These are phyloP conservation scores for Colletotrichum sansevieriae DNA, from an alignment of 2,329 filamentous ascomycete genomes.

Conservation along the genomic window DNA sequence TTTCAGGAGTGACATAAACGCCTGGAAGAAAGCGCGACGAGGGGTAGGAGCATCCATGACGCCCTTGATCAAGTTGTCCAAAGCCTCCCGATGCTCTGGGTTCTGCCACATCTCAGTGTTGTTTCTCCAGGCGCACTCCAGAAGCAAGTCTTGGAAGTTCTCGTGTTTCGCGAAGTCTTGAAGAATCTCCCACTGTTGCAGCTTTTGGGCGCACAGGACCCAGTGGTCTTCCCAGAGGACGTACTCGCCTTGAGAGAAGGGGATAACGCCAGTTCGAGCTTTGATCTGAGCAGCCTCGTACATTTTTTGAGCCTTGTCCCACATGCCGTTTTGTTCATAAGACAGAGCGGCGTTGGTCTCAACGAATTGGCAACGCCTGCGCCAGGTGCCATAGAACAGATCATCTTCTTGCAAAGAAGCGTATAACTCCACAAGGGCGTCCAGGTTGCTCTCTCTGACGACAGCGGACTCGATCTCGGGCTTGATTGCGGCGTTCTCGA, in stretches of 20 bases:
- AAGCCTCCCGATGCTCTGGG: conserved; percentile 85
- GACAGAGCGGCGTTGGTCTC: conserved; percentile 98
- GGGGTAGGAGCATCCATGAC: conserved; percentile 98
- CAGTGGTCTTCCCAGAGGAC: conserved; percentile 99
- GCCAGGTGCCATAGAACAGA: conserved; percentile 97
- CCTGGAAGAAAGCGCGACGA: conserved; percentile 94
- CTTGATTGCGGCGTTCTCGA: conserved; percentile 89
- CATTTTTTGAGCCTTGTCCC: conserved; percentile 98
- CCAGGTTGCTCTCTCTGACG: conserved; percentile 93
- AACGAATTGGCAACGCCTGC: conserved; percentile 92
- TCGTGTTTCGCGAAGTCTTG: conserved; percentile 99
- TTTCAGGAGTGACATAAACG: conserved; percentile 96
- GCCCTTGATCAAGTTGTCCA: conserved; percentile 95
- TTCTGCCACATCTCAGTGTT: conserved; percentile 96
- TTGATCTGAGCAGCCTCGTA: conserved; percentile 98
- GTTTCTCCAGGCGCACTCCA: conserved; percentile 96
- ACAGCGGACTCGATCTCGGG: conserved; percentile 86
- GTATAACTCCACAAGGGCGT: conserved; percentile 95
- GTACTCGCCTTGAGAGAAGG: conserved; percentile 96
- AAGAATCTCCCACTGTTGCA: conserved; percentile 98
- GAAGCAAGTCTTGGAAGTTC: conserved; percentile 94
- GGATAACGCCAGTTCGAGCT: conserved; percentile 93
- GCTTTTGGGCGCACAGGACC: conserved; percentile 96
- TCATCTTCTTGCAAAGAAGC: conserved; percentile 93
- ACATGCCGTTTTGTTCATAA: conserved; percentile 99